phyloP scores from a whole-genome alignment of 345 rosid species.

The Sonneratia caseolaris region DNA sequence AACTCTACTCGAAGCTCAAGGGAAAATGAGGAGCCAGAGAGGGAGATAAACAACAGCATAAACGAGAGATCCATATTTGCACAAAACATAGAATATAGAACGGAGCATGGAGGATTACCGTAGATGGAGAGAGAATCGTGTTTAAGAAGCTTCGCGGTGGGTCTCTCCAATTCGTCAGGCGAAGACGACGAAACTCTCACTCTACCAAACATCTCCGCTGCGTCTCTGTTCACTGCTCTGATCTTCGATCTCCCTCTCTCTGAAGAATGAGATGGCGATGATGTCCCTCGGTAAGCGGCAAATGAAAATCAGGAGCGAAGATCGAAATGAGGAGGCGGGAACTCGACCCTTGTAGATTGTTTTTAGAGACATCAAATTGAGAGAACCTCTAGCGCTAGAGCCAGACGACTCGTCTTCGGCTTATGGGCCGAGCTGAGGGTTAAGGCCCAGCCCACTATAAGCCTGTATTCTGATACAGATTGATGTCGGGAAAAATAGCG shows the following conservation, averaged over 20 bases:
- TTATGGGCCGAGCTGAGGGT: not conserved
- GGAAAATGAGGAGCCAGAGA: too few species aligned
- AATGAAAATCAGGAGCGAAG: not conserved
- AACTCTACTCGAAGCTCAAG: too few species aligned
- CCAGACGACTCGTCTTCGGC: not conserved
- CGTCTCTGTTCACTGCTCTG: not conserved
- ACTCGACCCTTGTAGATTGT: not conserved
- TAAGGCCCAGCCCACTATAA: not conserved
- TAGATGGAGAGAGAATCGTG: constrained; percentile 77
- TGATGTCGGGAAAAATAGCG: too few species aligned
- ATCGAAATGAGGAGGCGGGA: constrained; percentile 3
- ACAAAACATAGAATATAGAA: not conserved
- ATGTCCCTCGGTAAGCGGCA: not conserved
- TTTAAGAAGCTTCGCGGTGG: constrained; percentile 61
- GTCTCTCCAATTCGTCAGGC: constrained; percentile 43
- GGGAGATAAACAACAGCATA: too few species aligned
- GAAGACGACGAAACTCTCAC: constrained; percentile 55
- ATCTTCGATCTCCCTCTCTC: not conserved
- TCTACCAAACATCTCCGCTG: constrained; percentile 54
- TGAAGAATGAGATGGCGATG: too few species aligned
- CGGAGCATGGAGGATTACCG: constrained; percentile 26
- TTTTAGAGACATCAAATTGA: too few species aligned
- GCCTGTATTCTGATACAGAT: not conserved
- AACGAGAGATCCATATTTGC: not conserved
- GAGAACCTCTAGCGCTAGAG: too few species aligned